Conservation (phyloP, 306 rosid species). For the Clitoria ternatea region DNA sequence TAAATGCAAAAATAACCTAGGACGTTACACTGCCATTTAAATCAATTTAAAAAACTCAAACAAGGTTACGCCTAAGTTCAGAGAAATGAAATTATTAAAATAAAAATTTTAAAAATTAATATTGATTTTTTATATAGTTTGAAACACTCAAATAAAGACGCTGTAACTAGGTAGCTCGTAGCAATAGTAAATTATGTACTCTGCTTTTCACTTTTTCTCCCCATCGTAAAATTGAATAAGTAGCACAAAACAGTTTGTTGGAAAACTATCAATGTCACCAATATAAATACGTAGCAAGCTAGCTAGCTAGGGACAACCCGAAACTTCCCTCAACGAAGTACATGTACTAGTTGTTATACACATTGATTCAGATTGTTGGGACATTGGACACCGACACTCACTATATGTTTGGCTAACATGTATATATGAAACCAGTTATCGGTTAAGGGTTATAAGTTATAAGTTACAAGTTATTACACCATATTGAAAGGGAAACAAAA, state of each 20-base stretch:
- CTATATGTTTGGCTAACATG: not conserved
- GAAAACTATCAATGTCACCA: not conserved
- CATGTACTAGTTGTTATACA: not conserved
- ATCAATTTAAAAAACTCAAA: too few species aligned
- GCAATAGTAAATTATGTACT: not conserved
- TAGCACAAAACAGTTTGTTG: not conserved
- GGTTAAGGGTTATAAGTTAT: not conserved
- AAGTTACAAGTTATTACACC: not conserved
- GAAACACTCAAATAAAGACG: too few species aligned
- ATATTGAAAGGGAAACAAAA: not conserved
- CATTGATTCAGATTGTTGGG: not conserved
- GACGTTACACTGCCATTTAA: too few species aligned
- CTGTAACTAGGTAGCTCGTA: too few species aligned
- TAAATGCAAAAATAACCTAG: too few species aligned
- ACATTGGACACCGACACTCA: not conserved
- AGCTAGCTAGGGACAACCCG: not conserved
- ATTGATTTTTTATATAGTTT: too few species aligned
- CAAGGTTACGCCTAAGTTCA: too few species aligned
- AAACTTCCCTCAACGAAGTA: not conserved
- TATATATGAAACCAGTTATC: not conserved
- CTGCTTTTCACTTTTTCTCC: not conserved
- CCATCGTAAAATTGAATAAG: not conserved
- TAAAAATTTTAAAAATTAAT: too few species aligned
- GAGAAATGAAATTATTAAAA: too few species aligned
- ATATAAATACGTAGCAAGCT: too few species aligned